Evolutionary conservation across 208 protist genomes (phyloP).

Genomic region (Vickermania spadyakhi): DNA sequence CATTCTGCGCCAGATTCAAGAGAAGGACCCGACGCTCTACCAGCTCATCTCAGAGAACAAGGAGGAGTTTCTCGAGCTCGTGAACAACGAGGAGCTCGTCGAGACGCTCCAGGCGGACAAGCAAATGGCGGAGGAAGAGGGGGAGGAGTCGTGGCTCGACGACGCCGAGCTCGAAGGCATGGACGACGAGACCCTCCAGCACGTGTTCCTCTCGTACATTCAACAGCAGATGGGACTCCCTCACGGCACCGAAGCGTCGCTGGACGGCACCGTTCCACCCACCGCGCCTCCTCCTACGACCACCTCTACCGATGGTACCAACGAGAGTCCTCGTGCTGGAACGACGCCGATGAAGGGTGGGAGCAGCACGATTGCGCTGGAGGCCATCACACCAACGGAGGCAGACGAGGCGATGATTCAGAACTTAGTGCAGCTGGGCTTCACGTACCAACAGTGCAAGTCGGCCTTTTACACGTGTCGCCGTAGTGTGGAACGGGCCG

Average conservation of each 20-base stretch:
- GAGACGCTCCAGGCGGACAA: conserved; percentile 19
- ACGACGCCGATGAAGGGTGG: neutral
- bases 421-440: conserved; percentile 68
- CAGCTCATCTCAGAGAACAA: conserved; percentile 72
- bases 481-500: conserved; percentile 72
- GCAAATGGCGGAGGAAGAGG: conserved; percentile 26
- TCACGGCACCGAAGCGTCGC: neutral
- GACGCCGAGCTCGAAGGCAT: conserved; percentile 12
- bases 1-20: conserved; percentile 63
- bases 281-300: too few species aligned
- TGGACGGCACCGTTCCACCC: neutral
- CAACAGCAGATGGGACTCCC: neutral
- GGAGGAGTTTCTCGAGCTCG: conserved; percentile 62
- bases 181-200: conserved; percentile 6
- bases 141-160: neutral
- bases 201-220: conserved; percentile 5
- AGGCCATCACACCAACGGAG: conserved; percentile 36
- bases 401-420: conserved; percentile 84
- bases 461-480: conserved; percentile 71
- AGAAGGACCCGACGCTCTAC: conserved; percentile 59
- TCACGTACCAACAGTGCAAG: conserved; percentile 76
- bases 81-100: conserved; percentile 65
- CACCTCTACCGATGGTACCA: neutral
- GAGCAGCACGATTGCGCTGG: neutral
- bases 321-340: neutral